Base-by-base conservation (phyloP, 2,329 filamentous ascomycete genomes). In the Aureobasidium sp. region DNA sequence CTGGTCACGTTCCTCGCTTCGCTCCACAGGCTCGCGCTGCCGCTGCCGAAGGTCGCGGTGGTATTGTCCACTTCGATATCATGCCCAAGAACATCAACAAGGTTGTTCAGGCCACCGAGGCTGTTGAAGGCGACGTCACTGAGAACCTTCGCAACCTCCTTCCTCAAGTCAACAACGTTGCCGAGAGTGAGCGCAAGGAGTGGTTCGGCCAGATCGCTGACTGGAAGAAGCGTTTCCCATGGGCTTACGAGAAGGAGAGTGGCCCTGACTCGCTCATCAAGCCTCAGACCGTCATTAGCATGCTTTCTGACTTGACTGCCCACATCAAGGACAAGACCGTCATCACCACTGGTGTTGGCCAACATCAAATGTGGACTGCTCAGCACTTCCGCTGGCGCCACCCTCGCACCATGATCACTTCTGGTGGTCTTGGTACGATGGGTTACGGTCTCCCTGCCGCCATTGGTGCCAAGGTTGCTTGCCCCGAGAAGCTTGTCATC, bases 71-170 rank as follows among this genome's bases (percentile, higher is more conserved):
- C 77, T 97, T 97, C 71, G 93, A 97, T 74, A 93, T 99, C 71
- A 89, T 97, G 88, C 93, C 94, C 70, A 99, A 99, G 87, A 97
- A 99, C 81, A 97, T 97, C 79, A 97, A 97, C 86, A 99, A 97
- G 84, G 92, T 97, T 46, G 89, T 99, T 15, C 91, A 97, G 78
- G 92, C 93, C 8, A 97, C 90, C 46, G 92, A 97, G 78, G 93
- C 94, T 50, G 87, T 97, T 20, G 93, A 96, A 77, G 94, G 94
- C 63, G 93, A 97, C 71, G 90, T 96, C 34, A 86, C 87, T 2
- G 79, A 86, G 20, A 97, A 96, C 75, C 80, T 97, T 37, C 81
- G 81, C 57, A 78, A 84, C 34, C 86, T 97, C 57, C 71, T 97
- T 39, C 92, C 93, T 12, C 80, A 85, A 59, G 77, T 97, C 26